These are phyloP conservation scores for Trypanosomatidae sp. DNA, from an alignment of 208 protist genomes.

Conservation along the genomic window DNA sequence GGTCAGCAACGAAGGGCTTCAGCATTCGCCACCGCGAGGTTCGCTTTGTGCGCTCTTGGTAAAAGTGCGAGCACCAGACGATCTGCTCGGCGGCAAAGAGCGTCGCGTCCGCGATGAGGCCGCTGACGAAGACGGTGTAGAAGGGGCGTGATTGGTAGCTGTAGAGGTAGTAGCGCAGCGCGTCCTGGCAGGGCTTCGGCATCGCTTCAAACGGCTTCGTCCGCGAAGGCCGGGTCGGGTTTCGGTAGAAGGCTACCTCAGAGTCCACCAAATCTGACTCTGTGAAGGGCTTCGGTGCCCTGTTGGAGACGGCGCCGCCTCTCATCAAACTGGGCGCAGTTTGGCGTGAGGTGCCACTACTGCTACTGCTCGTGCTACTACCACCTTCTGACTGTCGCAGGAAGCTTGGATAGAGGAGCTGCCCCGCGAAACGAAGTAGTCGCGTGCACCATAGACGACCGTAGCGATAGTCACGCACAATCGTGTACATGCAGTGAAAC, in stretches of 20 bases:
- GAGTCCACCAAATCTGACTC: background rate
- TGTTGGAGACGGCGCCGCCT: background rate
- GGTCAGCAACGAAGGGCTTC: slow-evolving; percentile 36
- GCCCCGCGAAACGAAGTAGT: slow-evolving; percentile 20
- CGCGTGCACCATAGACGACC: slow-evolving; percentile 50
- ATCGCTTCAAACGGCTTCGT: slow-evolving; percentile 27
- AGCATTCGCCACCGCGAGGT: slow-evolving; percentile 60
- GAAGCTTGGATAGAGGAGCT: slow-evolving; percentile 34
- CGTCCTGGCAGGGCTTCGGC: slow-evolving; percentile 34
- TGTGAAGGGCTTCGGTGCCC: background rate
- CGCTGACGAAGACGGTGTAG: slow-evolving; percentile 39
- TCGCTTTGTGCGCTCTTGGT: slow-evolving; percentile 26
- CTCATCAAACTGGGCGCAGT: background rate
- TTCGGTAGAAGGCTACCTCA: slow-evolving; percentile 12
- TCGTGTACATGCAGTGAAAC: slow-evolving; percentile 47
- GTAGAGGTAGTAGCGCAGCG: slow-evolving; percentile 48
- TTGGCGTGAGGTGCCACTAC: background rate
- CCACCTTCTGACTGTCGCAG: slow-evolving; percentile 16
- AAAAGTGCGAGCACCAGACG: slow-evolving; percentile 36
- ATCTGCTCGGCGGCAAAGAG: slow-evolving; percentile 39
- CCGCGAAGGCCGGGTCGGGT: slow-evolving; percentile 17
- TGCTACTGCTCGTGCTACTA: background rate
- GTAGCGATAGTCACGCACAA: slow-evolving; percentile 69
- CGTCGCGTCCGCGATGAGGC: slow-evolving; percentile 47
- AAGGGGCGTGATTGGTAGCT: slow-evolving; percentile 39